A percentile compares a stretch with the other conserved stretches of the same genome.
These are phyloP conservation scores for Lachancea sp. DNA, from an alignment of 805 yeast genomes.

Conservation along the genomic window DNA sequence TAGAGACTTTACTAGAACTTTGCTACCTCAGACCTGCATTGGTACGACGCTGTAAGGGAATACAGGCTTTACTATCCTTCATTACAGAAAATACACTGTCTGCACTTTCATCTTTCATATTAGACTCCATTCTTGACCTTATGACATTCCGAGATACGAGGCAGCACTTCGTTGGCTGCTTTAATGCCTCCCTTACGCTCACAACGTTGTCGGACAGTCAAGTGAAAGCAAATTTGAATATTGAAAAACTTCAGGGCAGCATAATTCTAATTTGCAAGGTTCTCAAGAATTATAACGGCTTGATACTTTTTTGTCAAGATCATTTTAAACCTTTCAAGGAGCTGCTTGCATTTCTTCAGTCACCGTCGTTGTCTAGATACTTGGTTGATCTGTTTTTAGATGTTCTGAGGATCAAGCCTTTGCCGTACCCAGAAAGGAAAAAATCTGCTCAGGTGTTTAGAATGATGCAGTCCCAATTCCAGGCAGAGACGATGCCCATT, in stretches of 20 bases:
- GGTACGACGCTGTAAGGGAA: constrained; percentile 43
- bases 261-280: constrained; percentile 54
- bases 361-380: constrained; percentile 49
- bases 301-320: constrained; percentile 55
- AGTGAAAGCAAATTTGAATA: constrained; percentile 40
- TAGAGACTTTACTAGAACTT: constrained; percentile 54
- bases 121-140: constrained; percentile 27
- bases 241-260: constrained; percentile 52
- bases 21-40: constrained; percentile 40
- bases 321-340: constrained; percentile 50
- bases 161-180: constrained; percentile 42
- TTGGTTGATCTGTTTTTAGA: constrained; percentile 69
- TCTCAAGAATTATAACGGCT: constrained; percentile 71
- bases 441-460: constrained; percentile 12
- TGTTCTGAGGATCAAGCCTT: constrained; percentile 50
- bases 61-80: constrained; percentile 34
- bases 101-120: constrained; percentile 22
- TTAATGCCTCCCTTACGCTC: constrained; percentile 55
- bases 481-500: constrained; percentile 39
- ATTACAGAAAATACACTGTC: constrained; percentile 25
- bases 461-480: constrained; percentile 30
- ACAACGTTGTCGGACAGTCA: constrained; percentile 67
- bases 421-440: constrained; percentile 39
- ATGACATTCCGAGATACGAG: constrained; percentile 29
- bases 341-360: constrained; percentile 58